Percentiles rank a stretch among this genome's conserved stretches.
Evolutionary conservation across 1,139 yeast species (phyloP).

Genomic region (Geotrichum histeridarum): DNA sequence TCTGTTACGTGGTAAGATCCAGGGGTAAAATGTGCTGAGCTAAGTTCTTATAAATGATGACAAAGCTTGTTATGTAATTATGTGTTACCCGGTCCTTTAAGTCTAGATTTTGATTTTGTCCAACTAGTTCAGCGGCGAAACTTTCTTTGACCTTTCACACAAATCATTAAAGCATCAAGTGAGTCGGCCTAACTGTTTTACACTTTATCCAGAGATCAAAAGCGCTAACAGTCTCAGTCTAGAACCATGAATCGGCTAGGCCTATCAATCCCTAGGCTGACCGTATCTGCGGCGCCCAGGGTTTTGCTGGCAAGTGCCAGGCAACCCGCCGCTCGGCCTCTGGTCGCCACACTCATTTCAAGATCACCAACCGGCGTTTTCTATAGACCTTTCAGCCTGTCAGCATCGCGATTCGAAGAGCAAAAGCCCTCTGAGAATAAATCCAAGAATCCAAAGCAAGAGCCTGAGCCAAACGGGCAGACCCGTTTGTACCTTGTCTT

Average conservation of each 20-base stretch:
- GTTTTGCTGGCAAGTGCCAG: neutral
- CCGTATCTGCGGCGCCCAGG: slow-evolving; percentile 2
- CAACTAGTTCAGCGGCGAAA: neutral
- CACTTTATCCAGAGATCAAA: too few species aligned
- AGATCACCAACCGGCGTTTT: neutral
- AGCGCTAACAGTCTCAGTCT: neutral
- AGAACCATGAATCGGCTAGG: slow-evolving; percentile 10
- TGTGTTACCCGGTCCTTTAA: neutral
- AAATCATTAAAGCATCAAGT: neutral
- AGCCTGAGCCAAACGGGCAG: slow-evolving; percentile 4
- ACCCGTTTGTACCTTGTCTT: slow-evolving; percentile 4
- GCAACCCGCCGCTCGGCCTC: neutral
- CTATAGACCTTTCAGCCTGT: neutral
- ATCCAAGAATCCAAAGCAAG: neutral
- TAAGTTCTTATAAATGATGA: neutral
- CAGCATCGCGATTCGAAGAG: neutral
- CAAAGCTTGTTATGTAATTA: neutral
- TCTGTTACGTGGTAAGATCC: slow-evolving; percentile 8
- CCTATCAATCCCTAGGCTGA: slow-evolving; percentile 9
- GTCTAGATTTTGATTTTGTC: neutral
- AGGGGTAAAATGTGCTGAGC: neutral
- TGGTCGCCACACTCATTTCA: slow-evolving; percentile 2
- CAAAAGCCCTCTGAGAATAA: neutral
- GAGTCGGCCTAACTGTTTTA: neutral
- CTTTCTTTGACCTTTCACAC: neutral